A percentile compares a stretch with the other conserved stretches of the same genome.
These are phyloP conservation scores for Trypethelium eluteriae DNA, from an alignment of 495 filamentous ascomycete genomes.

Conservation along the genomic window DNA sequence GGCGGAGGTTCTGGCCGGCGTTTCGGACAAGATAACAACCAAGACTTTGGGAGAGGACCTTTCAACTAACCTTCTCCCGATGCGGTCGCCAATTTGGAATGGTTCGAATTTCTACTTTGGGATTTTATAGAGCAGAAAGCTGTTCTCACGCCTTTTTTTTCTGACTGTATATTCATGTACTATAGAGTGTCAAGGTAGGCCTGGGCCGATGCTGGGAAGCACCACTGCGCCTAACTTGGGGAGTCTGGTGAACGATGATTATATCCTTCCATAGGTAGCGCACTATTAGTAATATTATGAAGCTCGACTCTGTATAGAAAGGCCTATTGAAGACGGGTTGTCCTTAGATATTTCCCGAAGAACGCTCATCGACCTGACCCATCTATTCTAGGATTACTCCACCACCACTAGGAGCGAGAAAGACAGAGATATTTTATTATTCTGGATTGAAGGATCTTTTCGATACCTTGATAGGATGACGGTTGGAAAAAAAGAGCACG, in stretches of 20 bases:
- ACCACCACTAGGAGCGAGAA: too few relatives aligned
- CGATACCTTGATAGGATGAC: not conserved
- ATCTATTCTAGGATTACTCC: too few relatives aligned
- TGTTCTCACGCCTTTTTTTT: not conserved
- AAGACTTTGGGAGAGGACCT: constrained; percentile 10
- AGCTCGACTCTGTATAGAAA: constrained; percentile 2
- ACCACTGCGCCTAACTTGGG: not conserved
- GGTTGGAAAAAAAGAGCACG: not conserved
- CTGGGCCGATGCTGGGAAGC: not conserved
- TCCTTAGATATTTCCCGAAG: too few relatives aligned
- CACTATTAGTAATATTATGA: not conserved
- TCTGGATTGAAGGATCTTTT: too few relatives aligned
- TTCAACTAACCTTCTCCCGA: not conserved
- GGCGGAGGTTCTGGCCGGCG: constrained; percentile 10
- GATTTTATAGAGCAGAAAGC: not conserved
- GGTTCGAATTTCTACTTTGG: not conserved
- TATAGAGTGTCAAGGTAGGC: not conserved
- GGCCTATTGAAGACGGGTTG: not conserved
- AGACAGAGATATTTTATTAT: too few relatives aligned
- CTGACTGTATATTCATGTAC: constrained; percentile 9
- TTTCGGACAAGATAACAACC: not conserved
- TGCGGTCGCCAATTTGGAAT: not conserved
- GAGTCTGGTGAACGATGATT: not conserved
- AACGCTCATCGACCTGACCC: too few relatives aligned
- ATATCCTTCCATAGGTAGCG: not conserved